phyloP scores from a whole-genome alignment of 1,284 basidiomycete genomes.

The Ceratobasidium sp. region DNA sequence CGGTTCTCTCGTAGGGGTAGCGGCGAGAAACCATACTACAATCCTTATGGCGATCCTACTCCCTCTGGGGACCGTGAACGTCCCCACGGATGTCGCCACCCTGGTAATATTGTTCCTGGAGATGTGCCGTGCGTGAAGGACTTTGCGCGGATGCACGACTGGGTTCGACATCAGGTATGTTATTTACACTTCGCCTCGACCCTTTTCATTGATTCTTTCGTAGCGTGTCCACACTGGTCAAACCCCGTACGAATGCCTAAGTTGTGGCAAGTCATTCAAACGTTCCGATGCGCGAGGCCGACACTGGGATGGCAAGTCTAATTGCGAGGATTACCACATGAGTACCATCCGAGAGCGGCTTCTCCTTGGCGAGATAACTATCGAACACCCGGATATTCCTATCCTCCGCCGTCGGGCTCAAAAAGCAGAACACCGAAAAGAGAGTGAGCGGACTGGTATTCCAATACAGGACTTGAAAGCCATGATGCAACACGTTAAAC shows the following conservation, averaged over 20 bases:
- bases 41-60: background rate
- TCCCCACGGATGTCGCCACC: conserved; percentile 28
- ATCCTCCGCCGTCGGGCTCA: conserved; percentile 28
- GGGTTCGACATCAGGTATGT: conserved; percentile 35
- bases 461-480: conserved; percentile 27
- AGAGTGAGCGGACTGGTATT: conserved; percentile 27
- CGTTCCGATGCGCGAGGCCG: conserved; percentile 31
- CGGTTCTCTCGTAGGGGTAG: background rate
- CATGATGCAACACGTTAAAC: conserved; percentile 3
- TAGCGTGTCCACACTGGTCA: conserved; percentile 32
- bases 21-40: no score
- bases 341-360: background rate
- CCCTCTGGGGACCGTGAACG: conserved; percentile 22
- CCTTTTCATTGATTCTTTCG: background rate
- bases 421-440: conserved; percentile 13
- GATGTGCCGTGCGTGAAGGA: conserved; percentile 14
- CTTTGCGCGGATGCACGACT: conserved; percentile 39
- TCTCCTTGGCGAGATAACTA: background rate
- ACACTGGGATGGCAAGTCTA: conserved; percentile 27
- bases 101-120: background rate
- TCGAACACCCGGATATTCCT: conserved; percentile 23
- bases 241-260: conserved; percentile 23
- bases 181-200: background rate
- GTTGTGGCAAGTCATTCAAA: conserved; percentile 14
- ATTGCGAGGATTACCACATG: conserved; percentile 21